Base-by-base conservation (phyloP, 2,329 filamentous ascomycete species). In the Phialocephala subalpina region DNA sequence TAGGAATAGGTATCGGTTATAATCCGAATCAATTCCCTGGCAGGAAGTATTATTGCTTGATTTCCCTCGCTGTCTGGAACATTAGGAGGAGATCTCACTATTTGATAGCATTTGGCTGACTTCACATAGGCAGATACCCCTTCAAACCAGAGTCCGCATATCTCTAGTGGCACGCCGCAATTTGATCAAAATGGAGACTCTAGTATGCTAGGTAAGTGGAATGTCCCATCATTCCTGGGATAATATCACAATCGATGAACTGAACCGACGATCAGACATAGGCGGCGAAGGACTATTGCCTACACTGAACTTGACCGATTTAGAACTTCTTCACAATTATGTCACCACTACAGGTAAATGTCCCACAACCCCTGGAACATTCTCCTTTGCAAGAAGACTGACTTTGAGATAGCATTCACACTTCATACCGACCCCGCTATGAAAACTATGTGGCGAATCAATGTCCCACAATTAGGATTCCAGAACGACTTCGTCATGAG, bases 321-420 rank as follows among this genome's bases (percentile, higher is more conserved):
- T 86, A 9, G 83, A 86, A 68, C 78, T 87, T 1, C 76, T 87
- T 7, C 83, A 87, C 70, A 83, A 87, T 73, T 87, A 80, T 68
- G 80, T 79, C 53, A 82, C 80, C 0, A 80, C 80, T 11, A 87
- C 84, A 33, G 29, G 29, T 33, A 9, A 33, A 33, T 33, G 29
- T 33, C 29, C 29, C 29, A n/a, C n/a, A n/a, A n/a, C n/a, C n/a
- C n/a, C n/a, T n/a, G n/a, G n/a, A n/a, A n/a, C n/a, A n/a, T n/a
- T n/a, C n/a, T n/a, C n/a, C n/a, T n/a, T n/a, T n/a, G n/a, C n/a
- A n/a, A n/a, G n/a, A n/a, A n/a, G n/a, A n/a, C n/a, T n/a, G n/a
- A n/a, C n/a, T n/a, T n/a, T n/a, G n/a, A n/a, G n/a, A 33, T 9
- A 0, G 80, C 79, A 60, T 75, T 78, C n/a, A 85, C 83, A 0